Base-by-base conservation (phyloP, 2,329 filamentous ascomycete species). In the Xylariaceae sp. region DNA sequence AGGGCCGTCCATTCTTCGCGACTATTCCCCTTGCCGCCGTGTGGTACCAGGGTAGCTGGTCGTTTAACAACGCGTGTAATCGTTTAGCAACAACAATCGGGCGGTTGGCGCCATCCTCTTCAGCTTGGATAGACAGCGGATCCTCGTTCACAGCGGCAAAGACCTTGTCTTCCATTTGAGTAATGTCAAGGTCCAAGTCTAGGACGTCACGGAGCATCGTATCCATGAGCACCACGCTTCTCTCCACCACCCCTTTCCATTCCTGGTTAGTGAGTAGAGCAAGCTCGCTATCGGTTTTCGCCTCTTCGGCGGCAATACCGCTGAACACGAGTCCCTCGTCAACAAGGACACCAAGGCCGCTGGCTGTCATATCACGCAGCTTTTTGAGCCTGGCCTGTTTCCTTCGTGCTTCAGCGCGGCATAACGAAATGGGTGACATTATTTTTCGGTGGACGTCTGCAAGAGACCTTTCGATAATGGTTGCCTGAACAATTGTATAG, bases 171-270 rank as follows among this genome's bases (percentile, higher is more conserved):
- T 87, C 84, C 56, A 86, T 86, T 22, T 85, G 82, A 15, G 76
- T 72, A 7, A 85, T 76, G n/a, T 75, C 79, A 30, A 81, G 75
- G 46, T 88, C 84, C 39, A 88, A 70, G 19, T 80, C 75, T 44
- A 83, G 81, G 16, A 88, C 83, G 62, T 90, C 87, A 26, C 80
- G 81, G 5, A 96, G 79, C 18, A 97, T 86, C 64, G 87, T 88
- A 64, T 95, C 89, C 80, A 97, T 95, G 29, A 96, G 74, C 19
- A 85, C 83, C 42, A 96, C 86, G 62, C 88, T 95, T 53, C 86
- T 83, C 61, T 89, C 86, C 18, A 96, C 83, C 10, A 88, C 83
- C 34, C 82, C 83, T 69, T 91, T 94, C 69, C 81, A 79, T 57
- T 81, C 78, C 36, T 76, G 74, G 30, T 61, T 67, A 12, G 71